Evolutionary conservation across 2,329 filamentous ascomycete species (phyloP), one percentile per base, ranked within the genome.

Genomic region (Pyricularia pennisetigena): DNA sequence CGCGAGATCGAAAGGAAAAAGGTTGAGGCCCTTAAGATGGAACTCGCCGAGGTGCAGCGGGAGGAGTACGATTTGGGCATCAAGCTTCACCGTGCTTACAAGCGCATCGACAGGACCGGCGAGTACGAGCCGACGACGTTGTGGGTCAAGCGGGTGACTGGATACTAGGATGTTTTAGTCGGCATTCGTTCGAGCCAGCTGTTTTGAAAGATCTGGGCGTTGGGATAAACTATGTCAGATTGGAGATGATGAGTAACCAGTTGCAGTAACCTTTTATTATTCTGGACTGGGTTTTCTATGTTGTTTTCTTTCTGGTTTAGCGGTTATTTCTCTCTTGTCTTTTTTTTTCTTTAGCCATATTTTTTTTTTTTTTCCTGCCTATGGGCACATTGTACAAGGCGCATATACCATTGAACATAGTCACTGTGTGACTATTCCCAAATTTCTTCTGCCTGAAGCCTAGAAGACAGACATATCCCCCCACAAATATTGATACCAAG

Each of bases 31-130:
- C 81, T 94, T 67, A 84, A 85, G 69, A 78, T 79, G 66, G 90
- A 94, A 75, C 82, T 94, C 49, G 85, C 88, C 3, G 90, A 93
- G 70, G 86, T 95, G 29, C 85, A 87, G 77, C 84, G 88, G 71
- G 88, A 94, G 76, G 90, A 93, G 77, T 90, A 94, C 74, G 91
- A 95, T 68, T 79, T 94, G 61, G 92, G 92, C 0, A 79, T 95
- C 73, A 89, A 88, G 76, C 81, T 95, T 68, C 87, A 92, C 75
- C 82, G 90, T 26, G 89, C 90, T 10, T 90, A 91, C 78, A 94
- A 92, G 80, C 85, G 91, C 65, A 83, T 88, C 72, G 90, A 94
- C 73, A 85, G 89, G 71, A 85, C 90, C 67, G 83, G 83, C 2
- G 82, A 83, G 41, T 90, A 83, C 73, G 88, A 91, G 73, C 86